Conservation (phyloP, 371 early-diverging fungal species). For the Umbelopsis sp. region DNA sequence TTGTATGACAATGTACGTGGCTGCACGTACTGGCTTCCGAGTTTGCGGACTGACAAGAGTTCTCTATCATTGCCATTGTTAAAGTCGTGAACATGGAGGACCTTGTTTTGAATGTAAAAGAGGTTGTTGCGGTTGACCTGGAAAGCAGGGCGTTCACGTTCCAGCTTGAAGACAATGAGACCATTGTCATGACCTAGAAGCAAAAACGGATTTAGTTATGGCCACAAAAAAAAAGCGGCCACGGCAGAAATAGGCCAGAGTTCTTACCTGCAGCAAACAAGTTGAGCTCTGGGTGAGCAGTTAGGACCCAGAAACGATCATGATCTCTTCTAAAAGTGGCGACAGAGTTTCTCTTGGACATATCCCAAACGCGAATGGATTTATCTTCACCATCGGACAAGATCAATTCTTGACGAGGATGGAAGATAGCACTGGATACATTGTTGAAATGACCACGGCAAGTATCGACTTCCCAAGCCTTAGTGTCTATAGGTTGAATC, state of each 20-base stretch:
- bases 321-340: slow-evolving; percentile 95
- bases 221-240: not conserved
- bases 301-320: slow-evolving; percentile 98
- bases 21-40: slow-evolving; percentile 68
- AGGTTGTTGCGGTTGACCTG: slow-evolving; percentile 78
- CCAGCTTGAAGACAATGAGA: slow-evolving; percentile 95
- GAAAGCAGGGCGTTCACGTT: slow-evolving; percentile 94
- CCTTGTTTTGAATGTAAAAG: slow-evolving; percentile 85
- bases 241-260: slow-evolving; percentile 3
- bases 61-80: slow-evolving; percentile 74
- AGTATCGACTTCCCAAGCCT: slow-evolving; percentile 98
- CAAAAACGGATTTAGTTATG: not conserved
- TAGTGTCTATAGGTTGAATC: slow-evolving; percentile 64
- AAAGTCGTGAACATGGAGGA: slow-evolving; percentile 83
- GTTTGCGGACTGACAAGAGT: slow-evolving; percentile 72
- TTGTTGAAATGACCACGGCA: slow-evolving; percentile 98
- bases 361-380: slow-evolving; percentile 96
- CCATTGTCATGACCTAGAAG: slow-evolving; percentile 94
- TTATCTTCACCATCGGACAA: slow-evolving; percentile 97
- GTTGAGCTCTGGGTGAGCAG: slow-evolving; percentile 93
- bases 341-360: slow-evolving; percentile 88
- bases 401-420: slow-evolving; percentile 92
- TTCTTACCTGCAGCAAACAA: slow-evolving; percentile 90
- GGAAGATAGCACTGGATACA: slow-evolving; percentile 92
- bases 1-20: slow-evolving; percentile 90